These are phyloP conservation scores for Erysimum cheiri DNA, from an alignment of 441 rosid species.

Conservation along the genomic window DNA sequence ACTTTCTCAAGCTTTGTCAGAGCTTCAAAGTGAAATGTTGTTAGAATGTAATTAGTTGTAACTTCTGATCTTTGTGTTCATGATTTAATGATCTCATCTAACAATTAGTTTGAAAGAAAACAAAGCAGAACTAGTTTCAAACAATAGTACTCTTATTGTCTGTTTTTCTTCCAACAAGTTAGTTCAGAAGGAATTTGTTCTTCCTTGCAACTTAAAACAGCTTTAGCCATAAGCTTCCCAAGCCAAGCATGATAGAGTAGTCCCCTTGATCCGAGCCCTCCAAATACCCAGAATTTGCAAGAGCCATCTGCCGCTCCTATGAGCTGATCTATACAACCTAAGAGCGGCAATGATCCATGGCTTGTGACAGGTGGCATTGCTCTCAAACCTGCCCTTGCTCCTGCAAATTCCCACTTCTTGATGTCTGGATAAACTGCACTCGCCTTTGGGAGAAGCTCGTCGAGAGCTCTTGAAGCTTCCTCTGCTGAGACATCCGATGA, in stretches of 20 bases:
- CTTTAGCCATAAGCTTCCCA: constrained; percentile 73
- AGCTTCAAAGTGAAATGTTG: constrained; percentile 57
- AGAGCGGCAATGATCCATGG: constrained; percentile 82
- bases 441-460: constrained; percentile 81
- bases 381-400: constrained; percentile 87
- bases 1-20: constrained; percentile 76
- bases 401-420: constrained; percentile 62
- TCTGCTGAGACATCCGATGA: constrained; percentile 65
- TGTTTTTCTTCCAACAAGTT: constrained; percentile 71
- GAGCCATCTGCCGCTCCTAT: constrained; percentile 45
- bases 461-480: constrained; percentile 77
- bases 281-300: constrained; percentile 76
- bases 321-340: constrained; percentile 70
- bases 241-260: constrained; percentile 84
- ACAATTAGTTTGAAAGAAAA: no score
- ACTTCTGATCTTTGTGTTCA: not conserved
- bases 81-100: no score
- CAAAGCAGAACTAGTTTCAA: no score
- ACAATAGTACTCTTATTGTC: constrained; percentile 28
- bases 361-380: constrained; percentile 90
- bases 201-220: constrained; percentile 69
- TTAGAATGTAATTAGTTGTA: not conserved
- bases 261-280: constrained; percentile 93
- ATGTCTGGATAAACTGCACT: constrained; percentile 71
- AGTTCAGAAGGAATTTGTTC: constrained; percentile 64